Conservation (phyloP, 2,329 filamentous ascomycete genomes). For the Aspergillus ibericus region DNA sequence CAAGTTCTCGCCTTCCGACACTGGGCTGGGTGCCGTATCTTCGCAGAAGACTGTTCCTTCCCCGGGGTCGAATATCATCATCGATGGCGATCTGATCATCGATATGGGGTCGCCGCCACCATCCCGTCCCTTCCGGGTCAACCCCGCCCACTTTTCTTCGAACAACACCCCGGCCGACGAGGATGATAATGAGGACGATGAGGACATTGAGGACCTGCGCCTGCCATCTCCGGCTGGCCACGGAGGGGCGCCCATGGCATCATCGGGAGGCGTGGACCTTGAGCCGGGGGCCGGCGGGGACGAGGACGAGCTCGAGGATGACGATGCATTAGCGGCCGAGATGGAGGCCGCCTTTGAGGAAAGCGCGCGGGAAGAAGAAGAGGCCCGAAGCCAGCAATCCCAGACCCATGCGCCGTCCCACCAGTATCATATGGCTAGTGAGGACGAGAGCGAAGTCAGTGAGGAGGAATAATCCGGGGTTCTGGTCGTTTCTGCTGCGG, state of each 20-base stretch:
- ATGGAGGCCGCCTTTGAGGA: conserved; percentile 57
- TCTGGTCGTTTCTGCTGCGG: conserved; percentile 2
- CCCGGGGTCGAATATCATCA: conserved; percentile 45
- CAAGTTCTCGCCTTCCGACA: conserved; percentile 35
- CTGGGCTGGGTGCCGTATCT: conserved; percentile 29
- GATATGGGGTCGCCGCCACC: conserved; percentile 50
- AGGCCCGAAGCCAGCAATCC: conserved; percentile 40
- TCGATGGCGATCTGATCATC: conserved; percentile 50
- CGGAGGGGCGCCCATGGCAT: conserved; percentile 15
- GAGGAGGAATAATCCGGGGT: conserved; percentile 58
- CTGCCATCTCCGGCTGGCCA: conserved; percentile 39
- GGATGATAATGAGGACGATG: conserved; percentile 41
- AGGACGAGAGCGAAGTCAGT: conserved; percentile 64
- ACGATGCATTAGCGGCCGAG: conserved; percentile 58
- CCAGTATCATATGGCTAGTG: conserved; percentile 41
- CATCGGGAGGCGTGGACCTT: conserved; percentile 12
- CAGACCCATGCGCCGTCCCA: conserved; percentile 27
- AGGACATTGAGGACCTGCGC: conserved; percentile 40
- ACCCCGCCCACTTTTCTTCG: conserved; percentile 44
- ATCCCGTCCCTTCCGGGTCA: conserved; percentile 40
- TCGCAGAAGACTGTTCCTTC: conserved; percentile 36
- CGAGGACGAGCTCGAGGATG: conserved; percentile 39
- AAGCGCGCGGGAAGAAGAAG: conserved; percentile 42
- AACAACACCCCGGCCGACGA: conserved; percentile 41
- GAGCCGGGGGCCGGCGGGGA: conserved; percentile 21